Evolutionary conservation across 2,329 filamentous ascomycete species (phyloP), one percentile per base, ranked within the genome.

Genomic region (Verticillium klebahnii): DNA sequence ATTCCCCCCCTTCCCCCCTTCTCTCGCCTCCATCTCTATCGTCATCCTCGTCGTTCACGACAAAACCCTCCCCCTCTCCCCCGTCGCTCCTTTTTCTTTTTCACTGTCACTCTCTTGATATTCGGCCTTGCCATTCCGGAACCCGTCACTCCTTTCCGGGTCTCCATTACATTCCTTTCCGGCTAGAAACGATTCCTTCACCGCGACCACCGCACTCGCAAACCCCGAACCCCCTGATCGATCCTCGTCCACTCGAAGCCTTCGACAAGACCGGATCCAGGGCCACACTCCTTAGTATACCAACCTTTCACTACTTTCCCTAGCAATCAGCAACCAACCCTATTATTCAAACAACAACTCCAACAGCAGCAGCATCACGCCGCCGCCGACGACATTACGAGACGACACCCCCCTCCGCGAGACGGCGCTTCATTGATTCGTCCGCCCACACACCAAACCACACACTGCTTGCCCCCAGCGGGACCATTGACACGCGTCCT

Each of bases 121-220:
- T 75, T 74, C 70, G 69, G 74, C 74, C 73, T 69, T 25, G 40
- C 73, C 71, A 65, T 64, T 69, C 72, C 70, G 75, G 75, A 73
- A 71, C 77, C 79, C 80, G 78, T 79, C 80, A 82, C 78, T 82
- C 80, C 71, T 81, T 83, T 73, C 79, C 74, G 74, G 75, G 76
- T 74, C 73, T 67, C 74, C 73, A 76, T 79, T 78, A 72, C 78
- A 75, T 73, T 76, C 74, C 71, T 59, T 76, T 75, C 65, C 57
- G 67, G 66, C 69, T 70, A 67, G 68, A 67, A 67, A 63, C 66
- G 60, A 65, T 60, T 63, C 64, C 60, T 59, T 65, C 64, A 62
- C 64, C 64, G 59, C 65, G 59, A 62, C 62, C 59, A 62, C 58
- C 59, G 64, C 31, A 34, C 19, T 40, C 62, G 50, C 36, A 37